phyloP scores from a whole-genome alignment of 768 basidiomycete species.

The Termitomyces sp. region DNA sequence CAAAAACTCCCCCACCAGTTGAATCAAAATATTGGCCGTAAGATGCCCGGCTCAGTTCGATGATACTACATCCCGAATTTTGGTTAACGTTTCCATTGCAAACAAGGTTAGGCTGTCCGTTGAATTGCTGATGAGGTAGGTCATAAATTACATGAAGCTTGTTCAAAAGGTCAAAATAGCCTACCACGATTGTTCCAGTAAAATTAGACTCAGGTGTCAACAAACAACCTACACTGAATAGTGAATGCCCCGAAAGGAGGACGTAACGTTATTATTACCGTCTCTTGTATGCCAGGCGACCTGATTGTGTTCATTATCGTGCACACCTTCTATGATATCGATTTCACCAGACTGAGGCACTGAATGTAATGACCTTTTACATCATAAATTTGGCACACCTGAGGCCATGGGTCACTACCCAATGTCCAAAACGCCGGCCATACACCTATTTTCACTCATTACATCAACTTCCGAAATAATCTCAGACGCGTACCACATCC shows the following conservation, averaged over 20 bases:
- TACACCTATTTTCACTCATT: conserved; percentile 36
- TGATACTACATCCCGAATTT: conserved; percentile 74
- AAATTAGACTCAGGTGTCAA: conserved; percentile 49
- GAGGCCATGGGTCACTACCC: conserved; percentile 58
- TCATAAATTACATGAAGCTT: neutral
- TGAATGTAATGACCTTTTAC: conserved; percentile 5
- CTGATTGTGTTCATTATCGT: conserved; percentile 81
- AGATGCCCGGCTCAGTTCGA: conserved; percentile 75
- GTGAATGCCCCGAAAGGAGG: neutral
- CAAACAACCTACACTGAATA: conserved; percentile 41
- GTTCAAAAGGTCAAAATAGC: conserved; percentile 16
- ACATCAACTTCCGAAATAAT: neutral
- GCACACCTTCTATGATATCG: conserved; percentile 81
- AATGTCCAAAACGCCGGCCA: conserved; percentile 85
- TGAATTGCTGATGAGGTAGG: conserved; percentile 29
- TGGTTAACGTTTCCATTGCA: conserved; percentile 46
- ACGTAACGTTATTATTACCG: conserved; percentile 28
- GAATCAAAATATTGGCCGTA: conserved; percentile 81
- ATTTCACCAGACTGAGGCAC: conserved; percentile 63
- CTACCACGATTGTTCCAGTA: conserved; percentile 58
- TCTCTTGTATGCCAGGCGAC: conserved; percentile 74
- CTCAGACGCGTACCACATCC: conserved; percentile 62
- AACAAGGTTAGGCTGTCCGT: conserved; percentile 43
- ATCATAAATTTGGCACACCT: conserved; percentile 31
- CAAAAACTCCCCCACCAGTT: conserved; percentile 79